Base-by-base conservation (phyloP, 176 grass and related monocot genomes). In the Oryza punctata region DNA sequence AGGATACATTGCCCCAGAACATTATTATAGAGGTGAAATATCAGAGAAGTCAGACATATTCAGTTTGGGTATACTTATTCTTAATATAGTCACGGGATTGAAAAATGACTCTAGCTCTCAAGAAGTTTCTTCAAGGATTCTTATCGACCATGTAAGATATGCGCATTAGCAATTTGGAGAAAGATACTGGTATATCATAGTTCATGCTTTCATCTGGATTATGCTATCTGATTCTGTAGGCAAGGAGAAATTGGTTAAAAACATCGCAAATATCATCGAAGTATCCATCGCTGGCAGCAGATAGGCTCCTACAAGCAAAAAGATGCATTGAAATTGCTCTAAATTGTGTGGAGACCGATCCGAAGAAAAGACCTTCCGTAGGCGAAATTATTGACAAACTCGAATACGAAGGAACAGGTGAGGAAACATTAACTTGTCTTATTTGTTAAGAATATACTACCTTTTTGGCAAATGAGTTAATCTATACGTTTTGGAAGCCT, bases 1-100 rank as follows among this genome's bases (percentile, higher is more conserved):
- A 70, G 82, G 65, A 63, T 85, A 85, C 35, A 85, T 85, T 6
- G 73, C 82, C 45, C 82, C 73, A 3, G 73, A 85, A 69, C 77
- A 85, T 57, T 65, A 69, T 77, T 69, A 28, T 32, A 85, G 82
- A 85, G 82, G 82, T 2, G 82, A 85, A 77, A 85, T 85, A 37
- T 85, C 82, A 10, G 24, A 30, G 1, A 85, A 85, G 73, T 85
- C 82, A 10, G 82, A 85, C 64, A 77, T 77, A 85, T 85, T 70
- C 63, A 85, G 73, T 84, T 76, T 84, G 45, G 82, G 82, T 5
- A 30, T 84, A n/a, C 82, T 84, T 69, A 57, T 84, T 77, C 72
- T 84, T 0, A 44, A 84, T 24, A 84, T 59, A 69, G 72, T 76
- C 10, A 84, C 82, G 6, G 82, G 82, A 65, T 21, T 68, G 44